Percentiles rank a stretch among this genome's conserved stretches.
phyloP scores from a whole-genome alignment of 176 grass and related monocot species.

The Oryza brachyantha region DNA sequence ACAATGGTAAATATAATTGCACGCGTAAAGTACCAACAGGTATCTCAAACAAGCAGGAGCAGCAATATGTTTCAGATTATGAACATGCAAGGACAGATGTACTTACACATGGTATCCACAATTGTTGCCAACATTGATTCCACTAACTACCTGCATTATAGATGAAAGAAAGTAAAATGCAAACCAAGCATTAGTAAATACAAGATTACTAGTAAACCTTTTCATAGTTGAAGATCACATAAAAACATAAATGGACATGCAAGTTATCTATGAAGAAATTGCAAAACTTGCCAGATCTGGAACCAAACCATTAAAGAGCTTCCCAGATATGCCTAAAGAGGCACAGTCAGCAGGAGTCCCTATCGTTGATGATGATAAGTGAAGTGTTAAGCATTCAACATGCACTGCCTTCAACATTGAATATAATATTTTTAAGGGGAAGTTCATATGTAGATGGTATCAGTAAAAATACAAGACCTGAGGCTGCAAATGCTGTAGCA shows the following conservation, averaged over 20 bases:
- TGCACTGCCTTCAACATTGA: neutral
- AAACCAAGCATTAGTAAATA: neutral
- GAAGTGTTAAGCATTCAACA: conserved; percentile 11
- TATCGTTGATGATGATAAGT: conserved; percentile 39
- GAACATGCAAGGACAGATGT: conserved; percentile 8
- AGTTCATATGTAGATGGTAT: neutral
- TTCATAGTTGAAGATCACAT: neutral
- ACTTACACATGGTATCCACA: conserved; percentile 87
- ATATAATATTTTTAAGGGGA: neutral
- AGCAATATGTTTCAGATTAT: conserved; percentile 13
- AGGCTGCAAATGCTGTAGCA: conserved; percentile 82
- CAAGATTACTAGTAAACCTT: neutral
- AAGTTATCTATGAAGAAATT: conserved; percentile 13
- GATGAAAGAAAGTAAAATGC: conserved; percentile 16
- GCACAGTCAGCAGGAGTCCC: conserved; percentile 93
- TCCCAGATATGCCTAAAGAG: conserved; percentile 90
- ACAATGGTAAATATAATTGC: neutral
- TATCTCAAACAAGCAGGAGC: neutral
- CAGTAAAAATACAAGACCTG: conserved; percentile 51
- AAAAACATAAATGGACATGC: neutral
- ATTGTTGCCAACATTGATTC: conserved; percentile 87
- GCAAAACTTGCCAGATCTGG: conserved; percentile 74
- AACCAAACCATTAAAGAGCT: conserved; percentile 80
- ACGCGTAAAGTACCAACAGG: neutral
- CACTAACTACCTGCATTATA: conserved; percentile 83